A percentile compares a stretch with the other conserved stretches of the same genome.
These are phyloP conservation scores for Cercospora sp. DNA, from an alignment of 2,329 filamentous ascomycete species.

Conservation along the genomic window DNA sequence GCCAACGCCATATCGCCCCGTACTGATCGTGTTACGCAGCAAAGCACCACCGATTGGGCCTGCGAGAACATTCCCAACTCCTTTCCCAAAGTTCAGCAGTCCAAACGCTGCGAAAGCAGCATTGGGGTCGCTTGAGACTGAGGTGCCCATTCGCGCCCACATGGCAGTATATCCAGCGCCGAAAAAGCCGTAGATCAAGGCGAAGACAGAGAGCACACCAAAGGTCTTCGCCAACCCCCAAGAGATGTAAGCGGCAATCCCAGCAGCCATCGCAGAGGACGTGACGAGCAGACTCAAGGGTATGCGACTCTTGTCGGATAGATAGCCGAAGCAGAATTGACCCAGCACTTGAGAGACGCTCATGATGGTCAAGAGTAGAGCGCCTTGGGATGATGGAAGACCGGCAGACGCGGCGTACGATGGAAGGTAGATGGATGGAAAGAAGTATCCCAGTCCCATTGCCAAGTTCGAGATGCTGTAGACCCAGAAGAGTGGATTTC, in stretches of 20 bases:
- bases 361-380: conserved; percentile 40
- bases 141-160: conserved; percentile 32
- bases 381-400: conserved; percentile 29
- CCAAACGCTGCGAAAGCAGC: conserved; percentile 30
- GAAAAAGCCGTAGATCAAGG: conserved; percentile 48
- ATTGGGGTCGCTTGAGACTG: conserved; percentile 27
- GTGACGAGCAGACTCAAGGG: conserved; percentile 35
- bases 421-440: conserved; percentile 44
- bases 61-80: conserved; percentile 32
- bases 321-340: conserved; percentile 40
- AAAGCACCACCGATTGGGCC: conserved; percentile 32
- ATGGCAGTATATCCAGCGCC: conserved; percentile 45
- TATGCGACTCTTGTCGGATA: conserved; percentile 41
- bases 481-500: conserved; percentile 36
- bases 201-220: conserved; percentile 43
- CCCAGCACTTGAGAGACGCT: conserved; percentile 42
- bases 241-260: conserved; percentile 45
- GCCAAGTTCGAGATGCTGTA: conserved; percentile 41
- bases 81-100: conserved; percentile 32
- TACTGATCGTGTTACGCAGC: background rate
- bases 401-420: conserved; percentile 38
- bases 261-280: conserved; percentile 45
- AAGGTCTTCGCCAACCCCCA: conserved; percentile 50
- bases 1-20: conserved; percentile 18
- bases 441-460: conserved; percentile 44